These are phyloP conservation scores for Dichomitus squalens DNA, from an alignment of 1,284 basidiomycete genomes.

Conservation along the genomic window DNA sequence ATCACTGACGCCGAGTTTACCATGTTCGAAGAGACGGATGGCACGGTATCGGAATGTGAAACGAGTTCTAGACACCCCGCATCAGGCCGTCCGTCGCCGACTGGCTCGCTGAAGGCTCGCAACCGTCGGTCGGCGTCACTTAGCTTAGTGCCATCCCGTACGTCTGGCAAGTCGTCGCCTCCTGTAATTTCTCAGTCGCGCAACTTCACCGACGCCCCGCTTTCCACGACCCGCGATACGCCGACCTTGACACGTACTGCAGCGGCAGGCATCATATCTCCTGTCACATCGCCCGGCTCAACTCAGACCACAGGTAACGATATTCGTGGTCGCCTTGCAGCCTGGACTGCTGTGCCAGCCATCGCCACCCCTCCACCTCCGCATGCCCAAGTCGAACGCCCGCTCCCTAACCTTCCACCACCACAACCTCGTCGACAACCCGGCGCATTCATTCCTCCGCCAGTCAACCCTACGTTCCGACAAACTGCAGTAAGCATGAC, in stretches of 20 bases:
- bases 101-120: slow-evolving; percentile 41
- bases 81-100: slow-evolving; percentile 27
- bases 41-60: slow-evolving; percentile 45
- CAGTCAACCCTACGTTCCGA: slow-evolving; percentile 42
- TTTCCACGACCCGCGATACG: slow-evolving; percentile 31
- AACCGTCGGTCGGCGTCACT: slow-evolving; percentile 68
- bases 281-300: slow-evolving; percentile 35
- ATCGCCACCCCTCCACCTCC: slow-evolving; percentile 18
- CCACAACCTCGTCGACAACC: slow-evolving; percentile 34
- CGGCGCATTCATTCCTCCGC: slow-evolving; percentile 25
- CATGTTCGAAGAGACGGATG: slow-evolving; percentile 37
- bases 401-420: slow-evolving; percentile 23
- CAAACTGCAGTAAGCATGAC: slow-evolving; percentile 75
- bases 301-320: slow-evolving; percentile 42
- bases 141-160: slow-evolving; percentile 40
- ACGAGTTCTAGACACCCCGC: slow-evolving; percentile 10
- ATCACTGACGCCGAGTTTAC: slow-evolving; percentile 64
- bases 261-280: slow-evolving; percentile 45
- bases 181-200: slow-evolving; percentile 11
- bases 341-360: slow-evolving; percentile 44
- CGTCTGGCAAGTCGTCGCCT: slow-evolving; percentile 5
- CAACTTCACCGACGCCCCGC: slow-evolving; percentile 20
- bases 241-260: slow-evolving; percentile 43
- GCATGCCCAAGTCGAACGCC: slow-evolving; percentile 24
- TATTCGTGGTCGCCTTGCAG: slow-evolving; percentile 52